phyloP scores from a whole-genome alignment of 1,139 yeast genomes.

The Nakaseomyces bracarensis region DNA sequence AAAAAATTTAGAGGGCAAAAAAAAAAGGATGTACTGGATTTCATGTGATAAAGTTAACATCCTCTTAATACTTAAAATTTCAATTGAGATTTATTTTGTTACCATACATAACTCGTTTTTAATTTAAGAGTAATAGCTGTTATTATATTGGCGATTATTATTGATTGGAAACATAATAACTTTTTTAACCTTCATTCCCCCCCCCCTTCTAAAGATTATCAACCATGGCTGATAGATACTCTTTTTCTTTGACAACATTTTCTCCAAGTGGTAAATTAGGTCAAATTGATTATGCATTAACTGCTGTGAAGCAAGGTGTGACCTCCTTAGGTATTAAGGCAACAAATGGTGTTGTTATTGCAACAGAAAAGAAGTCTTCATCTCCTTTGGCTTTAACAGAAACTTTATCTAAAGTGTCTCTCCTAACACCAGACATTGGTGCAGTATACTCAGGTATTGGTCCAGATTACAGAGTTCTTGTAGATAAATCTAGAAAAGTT shows the following conservation, averaged over 20 bases:
- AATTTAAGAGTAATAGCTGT: no score
- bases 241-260: constrained; percentile 92
- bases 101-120: no score
- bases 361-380: constrained; percentile 87
- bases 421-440: constrained; percentile 91
- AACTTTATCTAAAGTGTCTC: constrained; percentile 68
- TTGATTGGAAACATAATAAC: neutral
- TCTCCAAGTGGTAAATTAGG: constrained; percentile 97
- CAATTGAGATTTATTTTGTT: no score
- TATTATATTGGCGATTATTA: no score
- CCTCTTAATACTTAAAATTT: no score
- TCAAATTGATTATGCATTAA: constrained; percentile 95
- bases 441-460: constrained; percentile 99
- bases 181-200: neutral
- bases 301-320: constrained; percentile 96
- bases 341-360: constrained; percentile 91
- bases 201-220: neutral
- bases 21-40: no score
- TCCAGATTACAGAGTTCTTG: constrained; percentile 91
- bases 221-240: constrained; percentile 93
- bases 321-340: constrained; percentile 95
- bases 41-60: no score
- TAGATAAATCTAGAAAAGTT: constrained; percentile 86
- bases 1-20: no score
- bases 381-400: constrained; percentile 72